These are phyloP conservation scores for Pythium utonaiense DNA, from an alignment of 352 stramenopile species.

Conservation along the genomic window DNA sequence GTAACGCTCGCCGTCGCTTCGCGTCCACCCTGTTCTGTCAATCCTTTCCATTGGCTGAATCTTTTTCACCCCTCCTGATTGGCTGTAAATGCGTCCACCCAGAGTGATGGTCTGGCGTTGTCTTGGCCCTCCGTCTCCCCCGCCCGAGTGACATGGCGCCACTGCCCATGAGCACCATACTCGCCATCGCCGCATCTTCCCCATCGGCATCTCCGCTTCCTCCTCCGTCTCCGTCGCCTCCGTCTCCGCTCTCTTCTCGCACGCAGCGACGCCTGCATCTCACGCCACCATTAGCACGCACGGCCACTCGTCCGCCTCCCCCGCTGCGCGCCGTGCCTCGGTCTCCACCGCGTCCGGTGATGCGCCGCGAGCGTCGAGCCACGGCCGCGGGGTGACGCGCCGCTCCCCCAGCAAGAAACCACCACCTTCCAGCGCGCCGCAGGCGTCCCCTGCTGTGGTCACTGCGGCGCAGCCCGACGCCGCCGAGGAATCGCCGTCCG, in stretches of 20 bases:
- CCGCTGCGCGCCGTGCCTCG: not conserved
- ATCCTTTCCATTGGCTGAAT: not conserved
- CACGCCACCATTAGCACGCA: not conserved
- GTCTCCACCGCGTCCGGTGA: conserved; percentile 1
- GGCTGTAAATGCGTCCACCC: not conserved
- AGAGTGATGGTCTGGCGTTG: not conserved
- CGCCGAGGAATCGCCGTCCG: not conserved
- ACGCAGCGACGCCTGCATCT: not conserved
- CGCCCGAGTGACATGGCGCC: not conserved
- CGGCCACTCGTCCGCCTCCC: not conserved
- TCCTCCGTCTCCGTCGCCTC: not conserved
- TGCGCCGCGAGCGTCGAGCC: not conserved
- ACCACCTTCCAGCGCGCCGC: not conserved
- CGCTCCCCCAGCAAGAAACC: conserved; percentile 15
- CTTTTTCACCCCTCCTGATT: not conserved
- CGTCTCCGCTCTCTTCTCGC: not conserved
- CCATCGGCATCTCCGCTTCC: no score
- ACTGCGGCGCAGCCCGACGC: not conserved
- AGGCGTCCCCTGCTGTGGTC: not conserved
- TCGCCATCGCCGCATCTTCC: not conserved
- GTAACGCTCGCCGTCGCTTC: not conserved
- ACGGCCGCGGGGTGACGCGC: conserved; percentile 5
- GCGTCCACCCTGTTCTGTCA: not conserved
- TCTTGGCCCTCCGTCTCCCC: not conserved
- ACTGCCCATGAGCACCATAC: not conserved